A percentile compares a stretch with the other conserved stretches of the same genome.
phyloP scores from a whole-genome alignment of 208 protist genomes.

The Herpetomonas samuelpessoai region DNA sequence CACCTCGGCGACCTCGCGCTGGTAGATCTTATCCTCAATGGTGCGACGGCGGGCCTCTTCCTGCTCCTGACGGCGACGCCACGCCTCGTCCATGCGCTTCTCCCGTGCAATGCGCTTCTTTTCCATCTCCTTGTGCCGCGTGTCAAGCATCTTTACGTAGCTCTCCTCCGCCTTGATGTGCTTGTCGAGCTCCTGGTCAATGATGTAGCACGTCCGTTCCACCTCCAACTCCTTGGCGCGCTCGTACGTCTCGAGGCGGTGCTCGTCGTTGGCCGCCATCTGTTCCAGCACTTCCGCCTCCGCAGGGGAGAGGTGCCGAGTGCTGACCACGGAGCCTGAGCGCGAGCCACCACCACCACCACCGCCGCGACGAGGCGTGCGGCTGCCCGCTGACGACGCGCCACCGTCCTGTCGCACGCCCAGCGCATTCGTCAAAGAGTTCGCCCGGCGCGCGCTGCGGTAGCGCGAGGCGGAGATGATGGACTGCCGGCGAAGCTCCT shows the following conservation, averaged over 20 bases:
- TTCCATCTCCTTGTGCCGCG: slow-evolving; percentile 9
- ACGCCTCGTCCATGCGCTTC: slow-evolving; percentile 17
- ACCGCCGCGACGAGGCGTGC: not conserved
- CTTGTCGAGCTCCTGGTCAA: slow-evolving; percentile 41
- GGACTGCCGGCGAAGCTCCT: slow-evolving; percentile 28
- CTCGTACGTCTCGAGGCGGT: slow-evolving; percentile 32
- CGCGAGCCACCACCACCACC: too few species aligned
- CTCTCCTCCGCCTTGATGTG: slow-evolving; percentile 29
- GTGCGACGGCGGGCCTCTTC: slow-evolving; percentile 26
- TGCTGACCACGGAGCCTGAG: slow-evolving; percentile 4
- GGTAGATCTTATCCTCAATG: slow-evolving; percentile 12
- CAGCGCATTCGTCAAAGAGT: slow-evolving; percentile 20
- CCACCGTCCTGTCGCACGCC: slow-evolving; percentile 13
- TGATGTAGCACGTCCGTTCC: slow-evolving; percentile 22
- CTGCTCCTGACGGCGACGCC: slow-evolving; percentile 24
- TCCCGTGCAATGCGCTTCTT: slow-evolving; percentile 11
- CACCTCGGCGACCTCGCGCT: slow-evolving; percentile 22
- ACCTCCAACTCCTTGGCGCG: slow-evolving; percentile 29
- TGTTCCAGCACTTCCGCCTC: slow-evolving; percentile 42
- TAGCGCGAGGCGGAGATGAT: slow-evolving; percentile 36
- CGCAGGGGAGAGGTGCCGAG: slow-evolving; percentile 31
- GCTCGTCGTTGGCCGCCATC: slow-evolving; percentile 60
- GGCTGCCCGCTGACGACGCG: not conserved
- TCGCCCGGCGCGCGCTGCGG: slow-evolving; percentile 31
- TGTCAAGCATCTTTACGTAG: slow-evolving; percentile 8